Evolutionary conservation across 805 yeast genomes (phyloP), one percentile per base, ranked within the genome.

Genomic region (Metschnikowia similis): DNA sequence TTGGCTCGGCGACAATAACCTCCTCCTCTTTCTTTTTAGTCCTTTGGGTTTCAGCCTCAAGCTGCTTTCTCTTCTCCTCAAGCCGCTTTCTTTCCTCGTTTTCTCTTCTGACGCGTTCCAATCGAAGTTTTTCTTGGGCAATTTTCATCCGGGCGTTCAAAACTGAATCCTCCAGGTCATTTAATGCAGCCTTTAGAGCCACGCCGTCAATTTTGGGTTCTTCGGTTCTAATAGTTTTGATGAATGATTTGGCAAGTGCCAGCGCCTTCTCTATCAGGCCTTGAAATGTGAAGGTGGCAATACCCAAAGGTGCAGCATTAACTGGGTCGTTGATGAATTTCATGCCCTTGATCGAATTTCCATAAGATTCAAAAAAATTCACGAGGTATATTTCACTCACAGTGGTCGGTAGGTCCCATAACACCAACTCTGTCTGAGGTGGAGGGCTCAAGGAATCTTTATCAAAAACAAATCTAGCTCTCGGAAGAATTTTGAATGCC

Each of bases 271-370:
- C 81, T 13, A 72, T 61, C 17, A 66, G 61, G 2, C 89, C 88
- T 50, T 75, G 83, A 66, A 77, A 90, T 51, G 77, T 72, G 47
- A 89, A 71, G 17, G 80, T 68, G 45, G 85, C 85, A 21, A 89
- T 71, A 8, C 96, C 94, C 37, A 90, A 65, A 0, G 96, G 91
- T 16, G 84, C 85, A 2, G 90, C 96, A 40, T 87, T 83, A 21
- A 74, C 72, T 0, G 92, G 88, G 60, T 90, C 94, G 49, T 76
- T 80, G 8, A 84, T 71, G 51, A 82, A 72, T 51, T 80, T 79
- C 44, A 85, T 67, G 36, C 80, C 82, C 28, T 77, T 73, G 4
- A 90, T 74, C 4, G 72, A 60, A 30, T 76, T 77, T 3, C 96
- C 96, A 66, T 72, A 85, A 26, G 76, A 66, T 38, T 75, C 75